Percentiles rank a stretch among this genome's conserved stretches.
Evolutionary conservation across 1,284 basidiomycete species (phyloP).

Genomic region (Sporisorium iseilematis-ciliati): DNA sequence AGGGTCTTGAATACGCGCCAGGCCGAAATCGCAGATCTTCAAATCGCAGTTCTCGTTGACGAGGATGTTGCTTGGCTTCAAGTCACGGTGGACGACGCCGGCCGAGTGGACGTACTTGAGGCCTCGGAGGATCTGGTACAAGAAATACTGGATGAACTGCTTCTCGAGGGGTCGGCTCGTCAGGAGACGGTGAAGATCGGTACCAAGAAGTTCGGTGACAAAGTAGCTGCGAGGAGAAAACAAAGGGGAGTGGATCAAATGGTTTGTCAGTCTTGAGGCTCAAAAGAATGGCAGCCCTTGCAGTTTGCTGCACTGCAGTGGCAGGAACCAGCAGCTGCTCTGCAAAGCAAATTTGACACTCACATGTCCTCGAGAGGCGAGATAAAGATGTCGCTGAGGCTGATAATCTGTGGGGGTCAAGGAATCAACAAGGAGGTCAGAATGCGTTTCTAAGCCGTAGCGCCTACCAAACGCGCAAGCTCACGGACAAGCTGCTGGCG

Average conservation of each 20-base stretch:
- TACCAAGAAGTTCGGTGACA: constrained; percentile 98
- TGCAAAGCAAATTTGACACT: constrained; percentile 8
- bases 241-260: background rate
- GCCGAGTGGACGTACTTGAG: constrained; percentile 99
- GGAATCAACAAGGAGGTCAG: background rate
- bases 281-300: background rate
- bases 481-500: too few relatives aligned
- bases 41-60: constrained; percentile 99
- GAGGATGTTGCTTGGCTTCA: constrained; percentile 98
- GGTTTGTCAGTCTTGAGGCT: background rate
- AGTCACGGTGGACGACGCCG: constrained; percentile 96
- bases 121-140: constrained; percentile 98
- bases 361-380: constrained; percentile 88
- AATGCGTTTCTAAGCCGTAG: background rate
- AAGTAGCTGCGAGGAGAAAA: constrained; percentile 80
- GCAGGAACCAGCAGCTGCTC: background rate
- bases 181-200: constrained; percentile 94
- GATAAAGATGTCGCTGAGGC: constrained; percentile 98
- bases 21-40: constrained; percentile 98
- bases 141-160: constrained; percentile 99
- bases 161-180: constrained; percentile 97
- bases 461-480: too few relatives aligned
- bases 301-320: background rate
- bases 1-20: constrained; percentile 91
- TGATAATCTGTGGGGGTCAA: constrained; percentile 78